Base-by-base conservation (phyloP, 129 eudicot species). In the Helianthus tuberosus region DNA sequence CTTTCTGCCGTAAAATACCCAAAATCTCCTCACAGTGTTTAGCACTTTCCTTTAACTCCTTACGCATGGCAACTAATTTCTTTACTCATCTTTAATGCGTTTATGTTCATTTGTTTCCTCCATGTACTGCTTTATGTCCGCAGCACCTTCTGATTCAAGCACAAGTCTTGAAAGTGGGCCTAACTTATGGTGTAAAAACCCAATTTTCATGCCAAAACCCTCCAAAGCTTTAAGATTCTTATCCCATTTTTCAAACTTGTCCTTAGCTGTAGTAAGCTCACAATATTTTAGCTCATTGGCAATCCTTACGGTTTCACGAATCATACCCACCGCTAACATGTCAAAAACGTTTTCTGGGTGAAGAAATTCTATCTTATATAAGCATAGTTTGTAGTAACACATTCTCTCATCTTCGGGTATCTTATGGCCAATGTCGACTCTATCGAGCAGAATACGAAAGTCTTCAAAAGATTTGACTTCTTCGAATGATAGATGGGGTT, bases 301-400 rank as follows among this genome's bases (percentile, higher is more conserved):
- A 68, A 83, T 84, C 70, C 43, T 71, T 1, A 91, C 86, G 5
- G 82, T 80, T 60, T 88, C 88, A 17, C 83, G 83, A 49, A 91
- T 86, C 47, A 84, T 70, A 3, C 92, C 96, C 68, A 84, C 83
- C 13, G 61, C 84, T 6, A 88, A 66, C 79, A 80, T 80, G 64
- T 48, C 36, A 27, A 80, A 80, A 25, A 88, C 77, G 47, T 83
- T 80, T 15, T 84, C 80, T 1, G 80, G 84, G 49, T 91, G 97
- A 59, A 91, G 96, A 75, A 80, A 84, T 36, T 79, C 81, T 55
- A 79, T 81, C 66, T 64, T 85, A 58, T 82, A 69, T 63, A 80
- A 7, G 75, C 97, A 91, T 1, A 91, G 84, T 29, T 88, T 87
- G 67, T 88, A 91, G 77, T 91, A 91, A 11, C 69, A 72, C 20